Evolutionary conservation across 2,329 filamentous ascomycete species (phyloP), one percentile per base, ranked within the genome.

Genomic region (Xylariaceae sp.): DNA sequence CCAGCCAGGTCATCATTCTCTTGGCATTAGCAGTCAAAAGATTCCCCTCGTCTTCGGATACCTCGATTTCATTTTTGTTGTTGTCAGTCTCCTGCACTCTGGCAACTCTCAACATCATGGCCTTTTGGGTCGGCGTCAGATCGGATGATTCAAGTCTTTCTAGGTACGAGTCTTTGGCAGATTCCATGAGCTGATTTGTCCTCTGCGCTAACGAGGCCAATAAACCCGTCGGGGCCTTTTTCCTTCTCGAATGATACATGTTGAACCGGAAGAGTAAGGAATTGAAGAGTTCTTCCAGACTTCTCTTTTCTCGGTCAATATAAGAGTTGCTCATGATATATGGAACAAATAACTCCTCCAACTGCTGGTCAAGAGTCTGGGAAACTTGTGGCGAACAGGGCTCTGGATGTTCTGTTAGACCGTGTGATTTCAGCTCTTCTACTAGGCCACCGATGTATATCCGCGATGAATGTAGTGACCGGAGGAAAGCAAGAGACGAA

Each of bases 1-100:
- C 94, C 41, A 99, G 76, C 94, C 94, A 99, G 68, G 89, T 95
- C 57, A 99, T 80, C 91, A 99, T 99, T 54, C 94, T 83, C 73
- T 97, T 97, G n/a, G 91, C 89, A 69, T 88, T 91, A n/a, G 84
- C 78, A 3, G 95, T 77, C 62, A 86, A 92, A 30, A 97, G 76
- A 54, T 84, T 79, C 35, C 94, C 94, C 66, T 99, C 92, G 67
- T 92, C 85, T 56, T 97, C 94, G 0, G 87, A 86, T 34, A 97
- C 88, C 68, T 95, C 91, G 55, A 95, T 90, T 50, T 96, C 91
- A 62, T 88, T 87, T 70, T 89, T 88, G 65, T 87, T 86, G 53
- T 84, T 84, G 60, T 81, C 84, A 58, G 86, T 85, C 48, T 88
- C 83, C 60, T 91, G 86, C 49, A 97, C 75, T 19, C 91, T 91